Evolutionary conservation across 164 flowering plant species (phyloP).

Genomic region (Tetracentron sinense): DNA sequence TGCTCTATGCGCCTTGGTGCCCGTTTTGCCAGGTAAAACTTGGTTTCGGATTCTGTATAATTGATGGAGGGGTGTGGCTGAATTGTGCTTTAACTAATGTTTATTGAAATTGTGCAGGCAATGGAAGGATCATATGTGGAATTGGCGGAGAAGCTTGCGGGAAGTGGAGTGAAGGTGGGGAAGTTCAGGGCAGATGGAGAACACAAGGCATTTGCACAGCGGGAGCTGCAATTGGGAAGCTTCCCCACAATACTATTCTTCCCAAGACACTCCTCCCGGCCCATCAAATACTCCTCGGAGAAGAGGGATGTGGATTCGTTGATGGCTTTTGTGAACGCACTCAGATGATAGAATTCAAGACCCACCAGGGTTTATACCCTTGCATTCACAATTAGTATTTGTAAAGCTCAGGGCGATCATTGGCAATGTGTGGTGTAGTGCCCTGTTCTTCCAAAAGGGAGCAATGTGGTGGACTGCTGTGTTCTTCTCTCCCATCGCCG

Average conservation of each 20-base stretch:
- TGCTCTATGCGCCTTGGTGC: conserved; percentile 98
- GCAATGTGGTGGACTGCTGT: too few species aligned
- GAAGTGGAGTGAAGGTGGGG: conserved; percentile 73
- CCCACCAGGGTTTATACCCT: too few species aligned
- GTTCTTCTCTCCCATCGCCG: too few species aligned
- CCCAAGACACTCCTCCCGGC: conserved; percentile 69
- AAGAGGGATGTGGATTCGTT: conserved; percentile 86
- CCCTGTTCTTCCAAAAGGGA: too few species aligned
- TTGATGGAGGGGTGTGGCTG: background rate
- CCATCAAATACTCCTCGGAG: conserved; percentile 81
- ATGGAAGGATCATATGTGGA: conserved; percentile 81
- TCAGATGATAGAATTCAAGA: conserved; percentile 41
- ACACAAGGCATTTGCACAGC: conserved; percentile 68
- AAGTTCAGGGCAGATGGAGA: conserved; percentile 92
- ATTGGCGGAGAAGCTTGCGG: conserved; percentile 70
- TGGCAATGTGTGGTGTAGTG: too few species aligned
- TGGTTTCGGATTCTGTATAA: background rate
- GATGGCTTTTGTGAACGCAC: conserved; percentile 75
- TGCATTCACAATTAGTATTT: too few species aligned
- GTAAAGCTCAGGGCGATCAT: too few species aligned
- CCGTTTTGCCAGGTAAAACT: conserved; percentile 71
- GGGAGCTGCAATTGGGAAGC: conserved; percentile 74
- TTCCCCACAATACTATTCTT: conserved; percentile 91
- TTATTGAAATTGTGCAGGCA: conserved; percentile 36
- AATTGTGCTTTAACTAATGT: background rate